Evolutionary conservation across 176 grass and related monocot species (phyloP), one percentile per base, ranked within the genome.

Genomic region (Chrysopogon serrulatus): DNA sequence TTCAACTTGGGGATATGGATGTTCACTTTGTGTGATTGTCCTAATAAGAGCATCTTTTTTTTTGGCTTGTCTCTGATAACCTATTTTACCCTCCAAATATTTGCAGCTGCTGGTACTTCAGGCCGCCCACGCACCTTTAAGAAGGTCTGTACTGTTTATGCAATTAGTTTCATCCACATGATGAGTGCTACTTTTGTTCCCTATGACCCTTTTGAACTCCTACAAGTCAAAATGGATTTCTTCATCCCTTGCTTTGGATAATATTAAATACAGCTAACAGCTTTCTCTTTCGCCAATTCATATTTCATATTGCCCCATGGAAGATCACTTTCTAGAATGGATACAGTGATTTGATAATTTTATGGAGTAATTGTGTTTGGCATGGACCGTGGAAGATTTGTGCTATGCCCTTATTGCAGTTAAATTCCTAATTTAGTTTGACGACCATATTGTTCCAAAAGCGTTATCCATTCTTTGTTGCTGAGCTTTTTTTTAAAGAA

Each of bases 31-130:
- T 56, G 47, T 31, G 66, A 9, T 17, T 78, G 59, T 36, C 5
- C 23, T 61, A 3, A 26, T 28, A 30, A 45, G 45, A 24, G 41
- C 16, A 90, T 45, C n/a, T 71, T 69, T 43, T 56, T 71, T 69
- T 43, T 76, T 61, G 23, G 15, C 65, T 43, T 63, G 18, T 36
- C 43, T 81, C 34, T 76, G 48, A 85, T 62, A 33, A 51, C 18
- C 10, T 24, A 77, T 67, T 14, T 23, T 71, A 30, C 28, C 61
- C 27, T 83, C 32, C 42, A 92, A 83, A 86, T 90, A 67, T 80
- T 88, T 91, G 85, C 92, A 98, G 95, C 84, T 77, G 78, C 95
- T 88, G 95, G 95, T 78, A 90, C 88, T 23, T 98, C 95, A 81
- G 65, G 78, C 53, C 92, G 95, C 6, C 95, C 92, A 28, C 88